Conservation (phyloP, 805 yeast genomes). For the Barnettozyma salicaria region DNA sequence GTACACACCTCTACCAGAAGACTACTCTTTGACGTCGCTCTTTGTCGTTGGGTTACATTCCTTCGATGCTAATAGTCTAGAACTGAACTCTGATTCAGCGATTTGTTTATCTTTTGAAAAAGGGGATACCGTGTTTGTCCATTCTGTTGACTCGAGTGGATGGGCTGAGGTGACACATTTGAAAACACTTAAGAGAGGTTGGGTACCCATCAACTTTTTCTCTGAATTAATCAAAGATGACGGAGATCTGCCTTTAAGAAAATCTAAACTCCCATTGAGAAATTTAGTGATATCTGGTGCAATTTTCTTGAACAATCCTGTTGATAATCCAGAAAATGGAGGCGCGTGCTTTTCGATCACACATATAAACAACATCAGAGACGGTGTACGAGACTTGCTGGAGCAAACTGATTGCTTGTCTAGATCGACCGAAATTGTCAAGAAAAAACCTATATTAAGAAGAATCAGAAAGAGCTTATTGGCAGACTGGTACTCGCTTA, state of each 20-base stretch:
- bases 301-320: slow-evolving; percentile 58
- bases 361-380: slow-evolving; percentile 56
- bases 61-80: slow-evolving; percentile 52
- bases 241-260: slow-evolving; percentile 3
- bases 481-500: slow-evolving; percentile 76
- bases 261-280: slow-evolving; percentile 44
- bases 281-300: slow-evolving; percentile 59
- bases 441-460: slow-evolving; percentile 53
- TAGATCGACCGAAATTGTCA: slow-evolving; percentile 63
- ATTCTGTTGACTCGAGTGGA: slow-evolving; percentile 72
- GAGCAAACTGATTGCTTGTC: slow-evolving; percentile 71
- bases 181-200: slow-evolving; percentile 59
- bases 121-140: slow-evolving; percentile 70
- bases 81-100: slow-evolving; percentile 59
- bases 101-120: slow-evolving; percentile 68
- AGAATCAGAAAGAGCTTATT: slow-evolving; percentile 61
- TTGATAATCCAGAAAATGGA: slow-evolving; percentile 37
- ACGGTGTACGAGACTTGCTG: slow-evolving; percentile 61
- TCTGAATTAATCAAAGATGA: slow-evolving; percentile 35
- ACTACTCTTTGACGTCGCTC: slow-evolving; percentile 44
- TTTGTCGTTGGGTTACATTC: slow-evolving; percentile 55
- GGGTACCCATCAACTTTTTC: slow-evolving; percentile 85
- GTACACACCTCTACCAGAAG: slow-evolving; percentile 15
- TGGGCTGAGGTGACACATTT: slow-evolving; percentile 83
- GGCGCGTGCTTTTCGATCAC: slow-evolving; percentile 22